These are phyloP conservation scores for Aspergillus texensis DNA, from an alignment of 2,329 filamentous ascomycete genomes.

Conservation along the genomic window DNA sequence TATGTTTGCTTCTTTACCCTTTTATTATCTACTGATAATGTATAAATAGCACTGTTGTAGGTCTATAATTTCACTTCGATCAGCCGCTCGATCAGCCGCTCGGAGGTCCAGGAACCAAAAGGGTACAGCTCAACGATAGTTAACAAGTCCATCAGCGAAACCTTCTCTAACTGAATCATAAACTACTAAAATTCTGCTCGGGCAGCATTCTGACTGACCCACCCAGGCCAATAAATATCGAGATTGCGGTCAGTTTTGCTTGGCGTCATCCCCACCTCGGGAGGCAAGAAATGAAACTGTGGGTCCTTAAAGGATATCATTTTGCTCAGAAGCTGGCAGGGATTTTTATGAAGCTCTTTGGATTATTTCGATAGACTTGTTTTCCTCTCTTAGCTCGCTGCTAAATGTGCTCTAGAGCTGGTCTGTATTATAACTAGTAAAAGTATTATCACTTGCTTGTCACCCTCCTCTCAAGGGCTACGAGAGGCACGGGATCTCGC, in stretches of 20 bases:
- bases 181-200: neutral
- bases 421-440: neutral
- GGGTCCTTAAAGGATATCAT: neutral
- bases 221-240: neutral
- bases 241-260: neutral
- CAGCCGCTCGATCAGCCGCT: neutral
- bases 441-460: too few relatives aligned
- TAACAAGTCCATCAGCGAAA: neutral
- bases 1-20: neutral
- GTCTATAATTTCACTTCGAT: neutral
- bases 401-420: neutral
- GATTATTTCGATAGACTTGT: neutral
- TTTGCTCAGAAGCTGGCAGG: neutral
- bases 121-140: neutral
- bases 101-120: neutral
- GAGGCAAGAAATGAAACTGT: neutral
- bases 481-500: neutral
- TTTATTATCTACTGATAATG: neutral
- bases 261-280: neutral
- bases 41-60: neutral
- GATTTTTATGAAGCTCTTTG: neutral
- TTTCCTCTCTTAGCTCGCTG: neutral
- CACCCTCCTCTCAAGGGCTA: neutral
- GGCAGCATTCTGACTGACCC: neutral
- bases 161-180: neutral